Evolutionary conservation across 2,329 filamentous ascomycete genomes (phyloP), one percentile per base, ranked within the genome.

Genomic region (Tolypocladium sp.): DNA sequence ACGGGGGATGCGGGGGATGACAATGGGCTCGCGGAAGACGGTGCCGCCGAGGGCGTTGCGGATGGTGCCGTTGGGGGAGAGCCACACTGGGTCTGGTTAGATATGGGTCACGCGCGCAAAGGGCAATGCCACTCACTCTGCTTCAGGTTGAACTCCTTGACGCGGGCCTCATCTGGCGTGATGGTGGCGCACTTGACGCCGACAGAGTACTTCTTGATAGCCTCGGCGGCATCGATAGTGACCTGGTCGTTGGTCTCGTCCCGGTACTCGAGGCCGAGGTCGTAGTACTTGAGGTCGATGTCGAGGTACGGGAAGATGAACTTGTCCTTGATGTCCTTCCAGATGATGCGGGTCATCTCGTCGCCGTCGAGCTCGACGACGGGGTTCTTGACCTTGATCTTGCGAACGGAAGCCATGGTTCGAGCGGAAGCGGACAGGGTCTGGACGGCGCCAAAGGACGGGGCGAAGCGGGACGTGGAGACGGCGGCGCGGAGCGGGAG

Each of bases 361-460:
- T 89, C 86, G 71, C 93, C 93, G 75, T 97, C 93, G 70, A 97
- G 85, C 82, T 97, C 94, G 76, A 99, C 94, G 74, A 99, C 88
- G 66, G 94, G 94, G 79, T 96, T 97, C 87, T 96, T 92, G 82
- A 99, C 94, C 85, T 96, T 94, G 84, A 97, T 97, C 88, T 97
- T 99, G 71, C 84, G 80, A 68, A 67, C 58, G 66, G 82, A 75
- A 59, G 82, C 79, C 83, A 87, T 85, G 69, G 76, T 81, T 73
- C 76, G 74, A 65, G 90, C 85, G 2, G 91, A 89, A n/a, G 96
- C 87, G 0, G 91, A 73, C 56, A 69, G 65, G 49, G 73, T 74
- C 62, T 75, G 71, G 58, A 71, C 63, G 60, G 72, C 71, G 62
- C 72, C 73, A 60, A 73, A 74, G 90, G 55, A 77, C 30, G 75